Percentiles rank a stretch among this genome's conserved stretches.
phyloP scores from a whole-genome alignment of 768 basidiomycete genomes.

The Daedalea quercina region DNA sequence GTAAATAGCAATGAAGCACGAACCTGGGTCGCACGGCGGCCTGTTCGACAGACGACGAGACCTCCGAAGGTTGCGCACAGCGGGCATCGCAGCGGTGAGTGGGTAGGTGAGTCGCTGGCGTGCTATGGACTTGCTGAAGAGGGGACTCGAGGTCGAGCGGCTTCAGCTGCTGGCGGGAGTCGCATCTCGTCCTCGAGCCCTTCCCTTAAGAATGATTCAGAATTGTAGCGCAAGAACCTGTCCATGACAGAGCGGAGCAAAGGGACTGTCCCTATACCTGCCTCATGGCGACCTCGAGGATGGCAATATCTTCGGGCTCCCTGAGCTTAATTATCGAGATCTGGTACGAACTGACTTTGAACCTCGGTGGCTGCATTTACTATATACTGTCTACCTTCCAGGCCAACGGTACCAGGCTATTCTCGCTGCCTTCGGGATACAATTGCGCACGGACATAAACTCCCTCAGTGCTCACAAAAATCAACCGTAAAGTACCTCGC shows the following conservation, averaged over 20 bases:
- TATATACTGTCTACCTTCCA: not conserved
- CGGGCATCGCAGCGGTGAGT: slow-evolving; percentile 22
- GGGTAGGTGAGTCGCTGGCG: slow-evolving; percentile 5
- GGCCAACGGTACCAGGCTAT: not conserved
- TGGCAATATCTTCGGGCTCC: not conserved
- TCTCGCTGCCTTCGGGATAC: not conserved
- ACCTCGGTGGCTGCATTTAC: not conserved
- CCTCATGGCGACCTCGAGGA: slow-evolving; percentile 15
- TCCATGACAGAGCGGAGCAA: not conserved
- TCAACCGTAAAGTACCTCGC: too few species aligned
- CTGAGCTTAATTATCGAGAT: slow-evolving; percentile 1
- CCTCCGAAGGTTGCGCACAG: slow-evolving; percentile 28
- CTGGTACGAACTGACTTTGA: slow-evolving; percentile 1
- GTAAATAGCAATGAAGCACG: slow-evolving; percentile 7
- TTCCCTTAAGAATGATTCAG: slow-evolving; percentile 8
- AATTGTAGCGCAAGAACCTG: not conserved
- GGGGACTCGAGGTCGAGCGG: slow-evolving; percentile 8
- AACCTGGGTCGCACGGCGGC: slow-evolving; percentile 29
- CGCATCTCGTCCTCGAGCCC: slow-evolving; percentile 5
- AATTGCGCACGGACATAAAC: not conserved
- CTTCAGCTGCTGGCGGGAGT: not conserved
- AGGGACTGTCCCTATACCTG: not conserved
- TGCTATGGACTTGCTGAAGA: slow-evolving; percentile 5
- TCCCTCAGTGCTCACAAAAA: too few species aligned
- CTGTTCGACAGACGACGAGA: slow-evolving; percentile 37